These are phyloP conservation scores for Suillus subluteus DNA, from an alignment of 768 basidiomycete species.

Conservation along the genomic window DNA sequence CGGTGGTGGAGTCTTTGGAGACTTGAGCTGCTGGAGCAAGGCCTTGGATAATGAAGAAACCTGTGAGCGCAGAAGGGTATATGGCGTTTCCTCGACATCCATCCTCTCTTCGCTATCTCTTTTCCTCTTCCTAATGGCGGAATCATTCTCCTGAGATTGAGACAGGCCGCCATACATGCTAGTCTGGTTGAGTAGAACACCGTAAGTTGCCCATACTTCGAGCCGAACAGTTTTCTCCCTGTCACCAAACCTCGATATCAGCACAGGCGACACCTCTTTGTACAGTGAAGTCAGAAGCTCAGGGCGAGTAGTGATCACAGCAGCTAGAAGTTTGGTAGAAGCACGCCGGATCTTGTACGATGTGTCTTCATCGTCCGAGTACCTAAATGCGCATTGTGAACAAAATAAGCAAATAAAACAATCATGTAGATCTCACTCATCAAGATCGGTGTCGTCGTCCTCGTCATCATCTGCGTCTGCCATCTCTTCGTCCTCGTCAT, in stretches of 20 bases:
- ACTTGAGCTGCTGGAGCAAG: slow-evolving; percentile 84
- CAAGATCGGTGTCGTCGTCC: slow-evolving; percentile 79
- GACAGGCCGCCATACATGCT: slow-evolving; percentile 72
- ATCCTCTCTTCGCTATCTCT: slow-evolving; percentile 77
- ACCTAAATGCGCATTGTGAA: slow-evolving; percentile 48
- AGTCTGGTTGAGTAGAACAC: slow-evolving; percentile 81
- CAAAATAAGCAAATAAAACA: not conserved
- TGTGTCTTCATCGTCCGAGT: slow-evolving; percentile 97
- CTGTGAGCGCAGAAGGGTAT: slow-evolving; percentile 70
- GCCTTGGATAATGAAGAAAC: slow-evolving; percentile 80
- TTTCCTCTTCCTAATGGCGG: slow-evolving; percentile 67
- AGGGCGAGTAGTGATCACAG: slow-evolving; percentile 87
- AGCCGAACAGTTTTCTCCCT: slow-evolving; percentile 93
- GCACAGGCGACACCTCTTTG: slow-evolving; percentile 81
- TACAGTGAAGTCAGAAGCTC: slow-evolving; percentile 82
- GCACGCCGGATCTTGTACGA: slow-evolving; percentile 97
- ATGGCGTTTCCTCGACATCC: slow-evolving; percentile 74
- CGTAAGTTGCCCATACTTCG: slow-evolving; percentile 91
- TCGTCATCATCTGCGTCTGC: slow-evolving; percentile 64
- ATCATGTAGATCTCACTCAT: slow-evolving; percentile 56
- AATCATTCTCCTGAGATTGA: slow-evolving; percentile 51
- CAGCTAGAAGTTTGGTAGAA: slow-evolving; percentile 86
- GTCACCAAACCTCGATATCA: slow-evolving; percentile 92
- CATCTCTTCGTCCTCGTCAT: slow-evolving; percentile 66
- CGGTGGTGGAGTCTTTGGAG: slow-evolving; percentile 72